These are phyloP conservation scores for Arctium lappa DNA, from an alignment of 129 eudicot genomes.

Conservation along the genomic window DNA sequence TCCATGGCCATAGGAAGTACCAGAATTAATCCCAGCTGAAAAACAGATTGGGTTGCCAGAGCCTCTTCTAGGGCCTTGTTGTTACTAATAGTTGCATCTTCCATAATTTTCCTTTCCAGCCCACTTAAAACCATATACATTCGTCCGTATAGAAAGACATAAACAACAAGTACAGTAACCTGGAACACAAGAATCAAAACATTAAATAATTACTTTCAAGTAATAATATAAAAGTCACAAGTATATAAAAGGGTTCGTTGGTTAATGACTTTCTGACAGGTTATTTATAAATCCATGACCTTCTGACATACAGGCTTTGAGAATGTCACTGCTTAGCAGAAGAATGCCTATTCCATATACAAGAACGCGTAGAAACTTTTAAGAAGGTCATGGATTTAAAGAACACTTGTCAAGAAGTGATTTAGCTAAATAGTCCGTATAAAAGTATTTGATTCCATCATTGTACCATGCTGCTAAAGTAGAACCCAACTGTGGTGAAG, in stretches of 20 bases:
- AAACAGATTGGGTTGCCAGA: slow-evolving; percentile 71
- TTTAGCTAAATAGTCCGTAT: not conserved
- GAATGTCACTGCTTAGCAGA: not conserved
- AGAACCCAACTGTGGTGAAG: slow-evolving; percentile 92
- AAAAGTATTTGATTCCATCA: not conserved
- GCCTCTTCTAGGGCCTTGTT: slow-evolving; percentile 64
- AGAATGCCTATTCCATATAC: not conserved
- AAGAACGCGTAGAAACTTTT: not conserved
- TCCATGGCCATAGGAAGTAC: slow-evolving; percentile 97
- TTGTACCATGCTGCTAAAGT: slow-evolving; percentile 94
- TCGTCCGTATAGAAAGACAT: slow-evolving; percentile 73
- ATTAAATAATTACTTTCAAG: not conserved
- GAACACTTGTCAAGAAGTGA: not conserved
- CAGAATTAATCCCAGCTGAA: slow-evolving; percentile 73
- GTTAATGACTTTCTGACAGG: not conserved
- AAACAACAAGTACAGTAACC: slow-evolving; percentile 84
- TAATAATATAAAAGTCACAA: slow-evolving; percentile 10
- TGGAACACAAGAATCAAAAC: slow-evolving; percentile 32
- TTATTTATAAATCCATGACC: not conserved
- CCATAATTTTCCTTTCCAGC: slow-evolving; percentile 58
- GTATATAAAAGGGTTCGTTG: not conserved
- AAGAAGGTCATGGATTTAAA: not conserved
- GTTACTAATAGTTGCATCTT: slow-evolving; percentile 35
- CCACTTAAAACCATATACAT: slow-evolving; percentile 87
- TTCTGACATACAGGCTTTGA: not conserved